Conservation (phyloP, 2,329 filamentous ascomycete species). For the Calycina herbarum region DNA sequence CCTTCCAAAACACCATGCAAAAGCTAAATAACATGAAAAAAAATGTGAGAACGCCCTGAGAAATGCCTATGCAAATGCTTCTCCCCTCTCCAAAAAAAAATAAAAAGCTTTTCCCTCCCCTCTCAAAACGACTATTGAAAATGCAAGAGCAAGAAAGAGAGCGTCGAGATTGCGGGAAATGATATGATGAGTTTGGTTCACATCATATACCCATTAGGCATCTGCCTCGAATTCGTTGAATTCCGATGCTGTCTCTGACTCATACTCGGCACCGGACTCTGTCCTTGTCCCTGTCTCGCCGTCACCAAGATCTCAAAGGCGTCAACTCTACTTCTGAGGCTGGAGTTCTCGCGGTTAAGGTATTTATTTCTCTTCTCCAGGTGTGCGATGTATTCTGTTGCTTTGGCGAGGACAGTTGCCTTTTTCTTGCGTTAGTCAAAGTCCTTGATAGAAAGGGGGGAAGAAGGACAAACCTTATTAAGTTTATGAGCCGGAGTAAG, state of each 20-base stretch:
- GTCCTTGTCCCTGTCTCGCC: slow-evolving; percentile 39
- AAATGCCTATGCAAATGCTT: no score
- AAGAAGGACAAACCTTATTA: slow-evolving; percentile 54
- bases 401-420: slow-evolving; percentile 73
- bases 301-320: slow-evolving; percentile 78
- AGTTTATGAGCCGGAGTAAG: slow-evolving; percentile 65
- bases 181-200: not conserved
- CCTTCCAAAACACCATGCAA: not conserved
- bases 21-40: not conserved
- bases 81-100: no score
- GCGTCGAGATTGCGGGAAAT: no score
- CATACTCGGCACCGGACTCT: slow-evolving; percentile 6
- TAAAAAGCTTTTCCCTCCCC: no score
- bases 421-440: slow-evolving; percentile 11
- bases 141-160: no score
- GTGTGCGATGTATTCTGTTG: slow-evolving; percentile 93
- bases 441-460: not conserved
- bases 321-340: slow-evolving; percentile 76
- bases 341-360: slow-evolving; percentile 76
- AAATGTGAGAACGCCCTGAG: not conserved
- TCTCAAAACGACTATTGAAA: no score
- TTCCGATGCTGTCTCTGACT: slow-evolving; percentile 6
- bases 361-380: slow-evolving; percentile 86
- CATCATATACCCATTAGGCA: slow-evolving; percentile 10
- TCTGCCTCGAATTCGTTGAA: not conserved